These are phyloP conservation scores for Agastache rugosa DNA, from an alignment of 257 asterid species.

Conservation along the genomic window DNA sequence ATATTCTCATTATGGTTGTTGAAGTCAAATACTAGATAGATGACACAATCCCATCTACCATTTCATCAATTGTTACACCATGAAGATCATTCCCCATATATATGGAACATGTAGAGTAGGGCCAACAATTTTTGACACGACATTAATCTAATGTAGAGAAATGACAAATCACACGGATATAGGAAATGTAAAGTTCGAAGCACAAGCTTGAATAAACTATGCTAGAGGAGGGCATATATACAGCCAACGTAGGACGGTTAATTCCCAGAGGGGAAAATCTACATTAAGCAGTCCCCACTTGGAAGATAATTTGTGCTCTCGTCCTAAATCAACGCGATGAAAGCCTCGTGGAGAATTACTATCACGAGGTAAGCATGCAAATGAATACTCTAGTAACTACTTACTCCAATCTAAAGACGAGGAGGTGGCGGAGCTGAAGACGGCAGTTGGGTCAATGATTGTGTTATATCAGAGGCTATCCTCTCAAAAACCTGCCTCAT, in stretches of 20 bases:
- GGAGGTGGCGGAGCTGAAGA: constrained; percentile 9
- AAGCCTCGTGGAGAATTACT: not conserved
- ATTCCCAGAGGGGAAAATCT: not conserved
- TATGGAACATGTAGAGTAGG: too few species aligned
- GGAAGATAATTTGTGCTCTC: not conserved
- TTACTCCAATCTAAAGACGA: not conserved
- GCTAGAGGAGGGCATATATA: not conserved
- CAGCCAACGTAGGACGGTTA: not conserved
- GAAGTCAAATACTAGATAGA: too few species aligned
- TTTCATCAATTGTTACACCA: too few species aligned
- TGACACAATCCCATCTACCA: too few species aligned
- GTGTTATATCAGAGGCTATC: constrained; percentile 7
- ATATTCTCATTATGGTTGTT: too few species aligned
- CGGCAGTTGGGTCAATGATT: not conserved
- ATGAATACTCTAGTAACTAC: not conserved
- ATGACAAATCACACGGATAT: too few species aligned
- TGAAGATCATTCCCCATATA: too few species aligned
- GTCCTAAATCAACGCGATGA: not conserved
- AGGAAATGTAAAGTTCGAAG: not conserved
- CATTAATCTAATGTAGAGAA: too few species aligned
- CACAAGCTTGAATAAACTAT: not conserved
- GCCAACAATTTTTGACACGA: too few species aligned
- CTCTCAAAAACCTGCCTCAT: constrained; percentile 3
- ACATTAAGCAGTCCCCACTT: not conserved
- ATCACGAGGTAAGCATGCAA: not conserved